Evolutionary conservation across 768 basidiomycete species (phyloP), one percentile per base, ranked within the genome.

Genomic region (Hygrophorus russula): DNA sequence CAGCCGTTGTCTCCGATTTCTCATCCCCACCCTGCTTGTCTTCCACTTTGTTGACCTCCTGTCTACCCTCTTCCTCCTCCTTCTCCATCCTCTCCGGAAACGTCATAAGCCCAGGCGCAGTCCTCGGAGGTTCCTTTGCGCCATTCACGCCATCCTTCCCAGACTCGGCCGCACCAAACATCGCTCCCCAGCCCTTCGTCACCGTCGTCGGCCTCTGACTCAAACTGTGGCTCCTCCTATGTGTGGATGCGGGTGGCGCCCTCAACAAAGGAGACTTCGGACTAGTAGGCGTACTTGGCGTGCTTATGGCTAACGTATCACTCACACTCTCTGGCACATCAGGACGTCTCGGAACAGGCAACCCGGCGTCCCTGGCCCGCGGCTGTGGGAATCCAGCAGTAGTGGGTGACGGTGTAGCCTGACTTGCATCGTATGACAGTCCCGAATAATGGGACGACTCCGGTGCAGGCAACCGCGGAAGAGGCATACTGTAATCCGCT

Each of bases 201-300:
- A 68, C 53, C 37, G 62, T 64, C 33, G 63, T 65, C 36, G 84
- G 87, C 14, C 85, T 64, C 56, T 88, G 83, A 51, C 81, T 85
- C 59, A 91, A 70, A 54, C 84, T 86, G 57, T 90, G 88, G 48
- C 84, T 89, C 42, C 87, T 69, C 41, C 81, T 70, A 60, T 92
- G 89, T 4, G 81, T 84, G 24, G 80, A 80, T 3, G 80, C 82
- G 6, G 82, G 76, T 2, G 88, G 87, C 1, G 82, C 77, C 29
- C 82, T 70, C 0, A 82, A 84, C 35, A 73, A 42, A n/a, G 29
- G 14, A 15, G 10, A 15, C 42, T 30, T 18, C 33, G 33, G 13
- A 15, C 29, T 34, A 8, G 33, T 10, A 13, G 42, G n/a, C 36
- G 35, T 13, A 12, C 24, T 15, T 18, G 14, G 34, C 43, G 36